Evolutionary conservation across 1,284 basidiomycete genomes (phyloP).

Genomic region (Melanopsichium pennsylvanicum): DNA sequence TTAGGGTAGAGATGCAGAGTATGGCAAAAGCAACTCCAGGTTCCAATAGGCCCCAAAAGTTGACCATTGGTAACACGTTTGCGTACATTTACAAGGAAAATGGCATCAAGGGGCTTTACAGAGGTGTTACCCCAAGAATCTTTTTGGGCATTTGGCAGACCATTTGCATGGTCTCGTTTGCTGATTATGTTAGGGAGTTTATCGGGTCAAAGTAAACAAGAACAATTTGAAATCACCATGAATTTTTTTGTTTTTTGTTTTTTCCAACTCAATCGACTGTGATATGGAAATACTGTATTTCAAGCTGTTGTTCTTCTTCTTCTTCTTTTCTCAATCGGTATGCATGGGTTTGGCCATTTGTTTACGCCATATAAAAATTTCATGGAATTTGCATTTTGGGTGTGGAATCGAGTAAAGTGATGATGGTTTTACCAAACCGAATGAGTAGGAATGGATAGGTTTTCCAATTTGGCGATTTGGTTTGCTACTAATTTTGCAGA

Average conservation of each 20-base stretch:
- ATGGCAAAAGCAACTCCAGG: slow-evolving; percentile 82
- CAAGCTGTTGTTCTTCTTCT: no score
- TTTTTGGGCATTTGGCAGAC: slow-evolving; percentile 96
- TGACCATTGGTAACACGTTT: slow-evolving; percentile 86
- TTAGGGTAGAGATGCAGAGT: slow-evolving; percentile 99
- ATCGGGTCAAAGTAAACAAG: slow-evolving; percentile 34
- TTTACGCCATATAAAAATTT: no score
- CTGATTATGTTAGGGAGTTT: slow-evolving; percentile 78
- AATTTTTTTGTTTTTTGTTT: no score
- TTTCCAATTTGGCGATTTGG: slow-evolving; percentile 9
- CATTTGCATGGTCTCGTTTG: slow-evolving; percentile 96
- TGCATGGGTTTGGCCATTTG: no score
- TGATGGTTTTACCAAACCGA: slow-evolving; percentile 11
- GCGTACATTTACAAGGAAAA: slow-evolving; percentile 94
- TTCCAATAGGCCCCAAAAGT: slow-evolving; percentile 81
- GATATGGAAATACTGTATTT: no score
- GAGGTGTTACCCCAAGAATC: slow-evolving; percentile 95
- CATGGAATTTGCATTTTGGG: no score
- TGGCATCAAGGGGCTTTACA: slow-evolving; percentile 94
- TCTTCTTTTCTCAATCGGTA: no score
- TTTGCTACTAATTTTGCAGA: slow-evolving; percentile 10
- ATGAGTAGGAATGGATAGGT: neutral
- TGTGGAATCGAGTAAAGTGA: no score
- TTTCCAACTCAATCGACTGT: no score
- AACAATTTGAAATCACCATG: no score